A percentile compares a stretch with the other conserved stretches of the same genome.
Conservation (phyloP, 2,329 filamentous ascomycete species). For the Talaromyces islandicus region DNA sequence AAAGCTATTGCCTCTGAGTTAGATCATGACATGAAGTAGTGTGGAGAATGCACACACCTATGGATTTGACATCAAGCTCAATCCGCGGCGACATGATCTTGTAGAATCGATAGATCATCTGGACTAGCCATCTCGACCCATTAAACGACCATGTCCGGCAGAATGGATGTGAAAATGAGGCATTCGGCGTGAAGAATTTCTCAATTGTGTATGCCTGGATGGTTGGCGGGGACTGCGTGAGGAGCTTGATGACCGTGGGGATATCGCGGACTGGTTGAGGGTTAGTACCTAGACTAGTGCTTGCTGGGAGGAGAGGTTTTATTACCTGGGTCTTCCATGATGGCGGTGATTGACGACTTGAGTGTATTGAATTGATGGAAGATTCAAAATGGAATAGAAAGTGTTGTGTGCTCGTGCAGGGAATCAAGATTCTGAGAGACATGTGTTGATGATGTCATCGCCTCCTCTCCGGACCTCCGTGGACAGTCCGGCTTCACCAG, state of each 20-base stretch:
- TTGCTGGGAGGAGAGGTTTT: not conserved
- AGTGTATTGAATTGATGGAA: not conserved
- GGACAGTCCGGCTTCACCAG: not conserved
- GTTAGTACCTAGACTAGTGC: not conserved
- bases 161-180: constrained; percentile 72
- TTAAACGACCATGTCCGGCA: constrained; percentile 58
- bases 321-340: constrained; percentile 7
- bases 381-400: not conserved
- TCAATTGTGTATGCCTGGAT: constrained; percentile 62
- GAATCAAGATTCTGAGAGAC: not conserved
- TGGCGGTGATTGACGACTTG: not conserved
- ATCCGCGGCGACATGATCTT: constrained; percentile 74
- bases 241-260: constrained; percentile 56
- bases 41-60: constrained; percentile 39
- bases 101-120: constrained; percentile 74
- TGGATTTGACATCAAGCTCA: constrained; percentile 57
- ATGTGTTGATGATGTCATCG: not conserved
- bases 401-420: not conserved
- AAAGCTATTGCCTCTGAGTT: constrained; percentile 47
- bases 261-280: constrained; percentile 52
- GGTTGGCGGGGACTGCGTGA: constrained; percentile 61
- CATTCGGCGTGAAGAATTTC: constrained; percentile 66
- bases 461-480: not conserved
- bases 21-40: not conserved
- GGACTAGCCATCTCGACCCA: constrained; percentile 62